Evolutionary conservation across 352 stramenopile genomes (phyloP).

Genomic region (Phytophthora kernoviae): DNA sequence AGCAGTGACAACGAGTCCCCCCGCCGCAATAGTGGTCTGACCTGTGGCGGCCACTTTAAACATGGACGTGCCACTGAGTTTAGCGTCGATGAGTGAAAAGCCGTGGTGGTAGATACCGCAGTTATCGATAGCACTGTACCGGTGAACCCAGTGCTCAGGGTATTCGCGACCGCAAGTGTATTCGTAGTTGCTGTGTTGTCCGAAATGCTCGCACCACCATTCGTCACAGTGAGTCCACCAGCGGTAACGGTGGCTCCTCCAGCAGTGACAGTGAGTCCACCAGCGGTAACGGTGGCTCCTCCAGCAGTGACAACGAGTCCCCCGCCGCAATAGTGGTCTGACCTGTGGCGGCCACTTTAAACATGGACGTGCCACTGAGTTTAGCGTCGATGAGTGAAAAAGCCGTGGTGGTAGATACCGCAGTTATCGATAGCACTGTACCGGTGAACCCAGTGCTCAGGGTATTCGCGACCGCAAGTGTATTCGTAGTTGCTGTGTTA

Average conservation of each 20-base stretch:
- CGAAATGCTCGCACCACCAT: too few species aligned
- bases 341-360: background rate
- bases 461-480: conserved; percentile 7
- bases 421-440: too few species aligned
- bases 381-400: conserved; percentile 32
- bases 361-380: background rate
- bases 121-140: conserved; percentile 3
- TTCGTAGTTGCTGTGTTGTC: too few species aligned
- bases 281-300: too few species aligned
- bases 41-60: conserved; percentile 1
- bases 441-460: background rate
- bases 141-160: background rate
- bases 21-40: conserved; percentile 2
- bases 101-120: background rate
- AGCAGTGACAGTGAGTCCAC: conserved; percentile 30
- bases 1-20: too few species aligned
- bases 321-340: conserved; percentile 25
- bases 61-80: background rate
- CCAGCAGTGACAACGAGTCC: conserved; percentile 15
- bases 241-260: conserved; percentile 41
- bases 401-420: conserved; percentile 5
- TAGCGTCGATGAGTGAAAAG: conserved; percentile 4
- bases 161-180: conserved; percentile 6
- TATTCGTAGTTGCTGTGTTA: background rate
- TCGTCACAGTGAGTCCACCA: conserved; percentile 28